Percentiles rank a stretch among this genome's conserved stretches.
These are phyloP conservation scores for Peronosclerospora sorghi DNA, from an alignment of 352 stramenopile genomes.

Conservation along the genomic window DNA sequence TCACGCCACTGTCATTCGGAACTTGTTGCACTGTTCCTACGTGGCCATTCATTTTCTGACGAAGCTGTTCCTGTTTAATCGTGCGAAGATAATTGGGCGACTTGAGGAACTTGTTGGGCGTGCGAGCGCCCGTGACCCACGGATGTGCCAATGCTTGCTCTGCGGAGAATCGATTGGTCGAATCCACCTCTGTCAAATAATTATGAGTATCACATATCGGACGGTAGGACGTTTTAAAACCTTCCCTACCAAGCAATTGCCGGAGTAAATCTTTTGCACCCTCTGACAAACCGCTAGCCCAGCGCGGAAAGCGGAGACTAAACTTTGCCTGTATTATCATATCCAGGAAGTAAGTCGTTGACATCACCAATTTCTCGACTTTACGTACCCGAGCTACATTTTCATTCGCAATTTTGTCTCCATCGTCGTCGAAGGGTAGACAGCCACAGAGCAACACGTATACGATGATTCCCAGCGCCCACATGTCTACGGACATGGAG, in stretches of 20 bases:
- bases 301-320: slow-evolving; percentile 89
- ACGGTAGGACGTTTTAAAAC: not conserved
- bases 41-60: slow-evolving; percentile 24
- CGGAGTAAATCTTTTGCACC: slow-evolving; percentile 80
- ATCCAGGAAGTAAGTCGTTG: slow-evolving; percentile 1
- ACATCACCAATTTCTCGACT: not conserved
- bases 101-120: slow-evolving; percentile 79
- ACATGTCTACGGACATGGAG: slow-evolving; percentile 95
- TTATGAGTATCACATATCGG: not conserved
- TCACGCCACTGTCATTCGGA: slow-evolving; percentile 5
- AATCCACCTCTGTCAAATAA: slow-evolving; percentile 54
- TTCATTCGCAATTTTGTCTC: slow-evolving; percentile 68
- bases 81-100: slow-evolving; percentile 79
- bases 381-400: slow-evolving; percentile 48
- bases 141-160: slow-evolving; percentile 75
- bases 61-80: slow-evolving; percentile 63
- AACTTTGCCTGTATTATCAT: slow-evolving; percentile 78
- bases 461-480: slow-evolving; percentile 96
- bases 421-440: slow-evolving; percentile 97
- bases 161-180: slow-evolving; percentile 64
- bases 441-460: slow-evolving; percentile 96
- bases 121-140: slow-evolving; percentile 79
- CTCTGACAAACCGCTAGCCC: slow-evolving; percentile 81
- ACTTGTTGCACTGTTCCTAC: slow-evolving; percentile 14
- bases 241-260: slow-evolving; percentile 49